Base-by-base conservation (phyloP, 2,329 filamentous ascomycete genomes). In the Dactylonectria estremocensis region DNA sequence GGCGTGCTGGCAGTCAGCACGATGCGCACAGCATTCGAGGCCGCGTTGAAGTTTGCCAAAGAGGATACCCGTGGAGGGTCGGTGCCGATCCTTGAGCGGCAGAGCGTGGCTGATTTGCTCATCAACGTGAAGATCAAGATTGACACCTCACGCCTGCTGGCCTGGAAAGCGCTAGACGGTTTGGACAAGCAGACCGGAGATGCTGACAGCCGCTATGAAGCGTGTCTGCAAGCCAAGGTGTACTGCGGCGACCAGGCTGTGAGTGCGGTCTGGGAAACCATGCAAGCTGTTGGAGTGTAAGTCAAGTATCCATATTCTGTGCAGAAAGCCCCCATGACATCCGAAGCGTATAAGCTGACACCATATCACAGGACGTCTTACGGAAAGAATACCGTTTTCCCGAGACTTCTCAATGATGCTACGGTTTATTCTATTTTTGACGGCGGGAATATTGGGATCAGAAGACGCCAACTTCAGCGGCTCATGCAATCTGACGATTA, bases 161-260 rank as follows among this genome's bases (percentile, higher is more conserved):
- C 83, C 0, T 88, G 86, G 86, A 88, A 87, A 70, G 86, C 86
- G 0, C 79, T 83, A 3, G 76, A 83, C 66, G 78, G 75, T 5
- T 71, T 87, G 54, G 81, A 85, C 45, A 79, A 82, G 13, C 16
- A n/a, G n/a, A 14, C 43, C 3, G 31, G 46, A 6, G 54, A 59
- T 4, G 35, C 22, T 7, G 52, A 53, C 10, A 31, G 14, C 7
- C 31, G 45, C 5, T 31, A 45, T 11, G 61, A 64, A 8, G 20
- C 28, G 2, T 31, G 43, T 28, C 28, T 60, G 35, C 54, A 64
- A 18, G 40, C 46, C 4, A 49, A 49, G 46, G 20, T 49, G 10
- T 49, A 49, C 13, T 22, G 20, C 20, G 24, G 20, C 14, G 46
- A 49, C 14, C 20, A 24, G 10, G 46, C 46, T 16, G 46, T 49